Evolutionary conservation across 305 asterid species (phyloP).

Genomic region (Solanum hybrid): DNA sequence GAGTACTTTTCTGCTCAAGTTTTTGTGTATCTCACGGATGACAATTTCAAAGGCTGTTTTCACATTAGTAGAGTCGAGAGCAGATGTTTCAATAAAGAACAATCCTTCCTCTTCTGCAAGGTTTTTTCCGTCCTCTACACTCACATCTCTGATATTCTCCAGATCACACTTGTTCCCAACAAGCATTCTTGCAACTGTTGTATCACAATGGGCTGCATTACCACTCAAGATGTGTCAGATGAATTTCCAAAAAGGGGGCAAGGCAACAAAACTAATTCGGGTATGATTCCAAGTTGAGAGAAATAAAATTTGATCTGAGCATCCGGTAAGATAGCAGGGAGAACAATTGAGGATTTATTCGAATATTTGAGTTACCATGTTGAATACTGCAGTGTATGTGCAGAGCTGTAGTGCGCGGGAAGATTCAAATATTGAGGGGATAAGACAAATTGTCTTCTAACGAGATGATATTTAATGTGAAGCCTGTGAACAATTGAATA

Average conservation of each 20-base stretch:
- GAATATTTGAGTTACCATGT: neutral
- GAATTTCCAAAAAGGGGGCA: neutral
- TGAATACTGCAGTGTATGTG: neutral
- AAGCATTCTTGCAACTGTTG: neutral
- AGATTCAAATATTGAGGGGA: neutral
- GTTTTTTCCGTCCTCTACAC: conserved; percentile 4
- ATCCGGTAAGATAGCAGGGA: neutral
- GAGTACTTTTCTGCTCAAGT: neutral
- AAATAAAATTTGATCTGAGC: neutral
- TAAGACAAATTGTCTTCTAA: neutral
- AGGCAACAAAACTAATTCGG: neutral
- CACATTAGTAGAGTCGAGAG: conserved; percentile 7
- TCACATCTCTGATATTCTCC: conserved; percentile 5
- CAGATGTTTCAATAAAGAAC: conserved; percentile 10
- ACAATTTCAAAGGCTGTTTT: conserved; percentile 3
- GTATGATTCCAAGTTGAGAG: neutral
- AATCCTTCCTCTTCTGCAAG: conserved; percentile 5
- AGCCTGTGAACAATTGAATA: neutral
- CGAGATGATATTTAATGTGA: neutral
- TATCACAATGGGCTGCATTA: conserved; percentile 5
- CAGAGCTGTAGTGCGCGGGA: neutral
- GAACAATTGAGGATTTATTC: neutral
- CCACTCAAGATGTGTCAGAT: neutral
- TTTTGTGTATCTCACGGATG: neutral
- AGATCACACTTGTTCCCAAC: conserved; percentile 12